phyloP scores from a whole-genome alignment of 2,329 filamentous ascomycete genomes.

The Fusarium globosum region DNA sequence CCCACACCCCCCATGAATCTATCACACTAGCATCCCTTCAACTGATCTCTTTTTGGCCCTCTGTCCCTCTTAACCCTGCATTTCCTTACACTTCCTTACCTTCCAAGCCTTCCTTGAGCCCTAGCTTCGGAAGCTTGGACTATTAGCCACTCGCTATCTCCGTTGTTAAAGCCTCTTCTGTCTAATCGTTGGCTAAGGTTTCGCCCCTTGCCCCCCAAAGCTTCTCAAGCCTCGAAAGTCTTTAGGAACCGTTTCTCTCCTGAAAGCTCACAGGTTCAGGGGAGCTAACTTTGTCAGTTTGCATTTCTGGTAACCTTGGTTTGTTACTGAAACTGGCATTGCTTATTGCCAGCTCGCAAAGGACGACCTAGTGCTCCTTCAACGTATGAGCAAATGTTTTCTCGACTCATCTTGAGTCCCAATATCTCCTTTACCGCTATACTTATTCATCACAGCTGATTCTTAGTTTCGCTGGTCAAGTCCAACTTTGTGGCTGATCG shows the following conservation, averaged over 20 bases:
- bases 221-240: slow-evolving; percentile 28
- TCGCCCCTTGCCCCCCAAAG: slow-evolving; percentile 36
- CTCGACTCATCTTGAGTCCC: background rate
- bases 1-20: slow-evolving; percentile 39
- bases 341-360: slow-evolving; percentile 8
- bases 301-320: slow-evolving; percentile 11
- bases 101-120: slow-evolving; percentile 39
- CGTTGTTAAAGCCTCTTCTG: slow-evolving; percentile 35
- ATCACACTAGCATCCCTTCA: slow-evolving; percentile 35
- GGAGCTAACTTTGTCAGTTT: slow-evolving; percentile 29
- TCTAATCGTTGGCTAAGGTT: slow-evolving; percentile 26
- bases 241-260: slow-evolving; percentile 25
- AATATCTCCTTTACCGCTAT: background rate
- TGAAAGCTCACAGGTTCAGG: slow-evolving; percentile 24
- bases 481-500: slow-evolving; percentile 26
- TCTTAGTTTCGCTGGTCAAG: slow-evolving; percentile 16
- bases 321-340: slow-evolving; percentile 25
- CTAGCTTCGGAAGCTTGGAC: slow-evolving; percentile 40
- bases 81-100: slow-evolving; percentile 25
- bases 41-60: slow-evolving; percentile 31
- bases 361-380: background rate
- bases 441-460: background rate
- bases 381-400: slow-evolving; percentile 1
- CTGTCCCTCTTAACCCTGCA: slow-evolving; percentile 34
- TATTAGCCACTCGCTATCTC: slow-evolving; percentile 38